phyloP scores from a whole-genome alignment of 1,284 basidiomycete species.

The Entoloma clypeatum region DNA sequence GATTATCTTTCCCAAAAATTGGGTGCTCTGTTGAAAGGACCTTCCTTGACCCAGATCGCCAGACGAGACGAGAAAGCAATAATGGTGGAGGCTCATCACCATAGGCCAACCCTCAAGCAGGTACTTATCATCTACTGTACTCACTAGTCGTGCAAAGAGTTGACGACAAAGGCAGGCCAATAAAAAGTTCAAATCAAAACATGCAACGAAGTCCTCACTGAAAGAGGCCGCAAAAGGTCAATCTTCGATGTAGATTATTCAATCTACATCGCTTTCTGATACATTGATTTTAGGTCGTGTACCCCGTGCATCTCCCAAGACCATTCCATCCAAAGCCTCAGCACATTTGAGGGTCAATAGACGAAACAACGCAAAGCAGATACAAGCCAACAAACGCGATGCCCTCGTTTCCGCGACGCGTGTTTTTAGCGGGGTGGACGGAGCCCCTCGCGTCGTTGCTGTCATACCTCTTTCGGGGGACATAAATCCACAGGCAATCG shows the following conservation, averaged over 20 bases:
- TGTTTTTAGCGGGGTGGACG: constrained; percentile 74
- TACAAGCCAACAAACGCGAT: constrained; percentile 67
- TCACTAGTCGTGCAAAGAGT: not conserved
- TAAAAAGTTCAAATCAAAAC: constrained; percentile 87
- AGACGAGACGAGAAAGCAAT: constrained; percentile 11
- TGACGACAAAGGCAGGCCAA: constrained; percentile 56
- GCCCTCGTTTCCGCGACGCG: constrained; percentile 66
- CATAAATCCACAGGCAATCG: constrained; percentile 49
- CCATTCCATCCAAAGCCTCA: constrained; percentile 34
- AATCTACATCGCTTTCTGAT: constrained; percentile 1
- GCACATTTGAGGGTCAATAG: constrained; percentile 66
- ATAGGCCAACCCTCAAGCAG: constrained; percentile 85
- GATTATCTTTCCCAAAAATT: too few relatives aligned
- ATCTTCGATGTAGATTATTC: constrained; percentile 9
- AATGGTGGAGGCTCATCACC: constrained; percentile 50
- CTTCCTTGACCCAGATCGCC: not conserved
- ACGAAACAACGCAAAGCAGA: constrained; percentile 78
- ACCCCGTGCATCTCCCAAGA: constrained; percentile 51
- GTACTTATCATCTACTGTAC: constrained; percentile 34
- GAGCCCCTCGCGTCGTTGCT: constrained; percentile 77
- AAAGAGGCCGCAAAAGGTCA: constrained; percentile 82
- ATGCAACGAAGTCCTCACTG: constrained; percentile 78
- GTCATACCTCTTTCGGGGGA: constrained; percentile 76
- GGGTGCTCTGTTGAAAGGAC: too few relatives aligned
- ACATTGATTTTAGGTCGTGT: constrained; percentile 44